Conservation (phyloP, 495 filamentous ascomycete species). For the Friedmanniomyces endolithicus region DNA sequence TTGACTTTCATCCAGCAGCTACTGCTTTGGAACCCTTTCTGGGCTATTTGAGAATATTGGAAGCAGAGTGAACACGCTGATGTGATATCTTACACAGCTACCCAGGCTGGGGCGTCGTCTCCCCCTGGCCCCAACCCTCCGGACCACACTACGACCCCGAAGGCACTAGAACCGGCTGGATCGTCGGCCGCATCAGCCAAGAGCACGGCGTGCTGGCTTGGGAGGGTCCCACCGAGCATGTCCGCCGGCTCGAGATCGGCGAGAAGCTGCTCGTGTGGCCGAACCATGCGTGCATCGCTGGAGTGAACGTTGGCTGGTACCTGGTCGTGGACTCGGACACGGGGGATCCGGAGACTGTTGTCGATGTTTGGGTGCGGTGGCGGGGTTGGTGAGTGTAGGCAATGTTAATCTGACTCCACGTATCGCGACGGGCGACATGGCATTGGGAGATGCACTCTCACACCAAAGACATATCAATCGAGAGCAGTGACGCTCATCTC, state of each 20-base stretch:
- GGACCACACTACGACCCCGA: conserved; percentile 24
- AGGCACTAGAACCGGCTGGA: conserved; percentile 28
- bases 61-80: too few species aligned
- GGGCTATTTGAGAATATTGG: too few species aligned
- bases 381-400: conserved; percentile 31
- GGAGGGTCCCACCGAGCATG: conserved; percentile 35
- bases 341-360: conserved; percentile 34
- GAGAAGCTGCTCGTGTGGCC: conserved; percentile 62
- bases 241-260: conserved; percentile 47
- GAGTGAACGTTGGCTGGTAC: conserved; percentile 61
- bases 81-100: conserved; percentile 32
- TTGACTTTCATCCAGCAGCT: too few species aligned
- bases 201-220: conserved; percentile 34
- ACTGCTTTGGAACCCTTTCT: too few species aligned
- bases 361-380: conserved; percentile 33
- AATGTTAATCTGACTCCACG: too few species aligned
- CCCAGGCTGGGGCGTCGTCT: conserved; percentile 59
- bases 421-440: too few species aligned
- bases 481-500: too few species aligned
- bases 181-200: conserved; percentile 31
- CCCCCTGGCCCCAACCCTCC: conserved; percentile 20
- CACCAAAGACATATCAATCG: too few species aligned
- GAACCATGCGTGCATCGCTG: conserved; percentile 75
- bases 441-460: too few species aligned
- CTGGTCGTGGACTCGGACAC: conserved; percentile 56